Conservation (phyloP, 2,329 filamentous ascomycete species). For the Penicillium sp. region DNA sequence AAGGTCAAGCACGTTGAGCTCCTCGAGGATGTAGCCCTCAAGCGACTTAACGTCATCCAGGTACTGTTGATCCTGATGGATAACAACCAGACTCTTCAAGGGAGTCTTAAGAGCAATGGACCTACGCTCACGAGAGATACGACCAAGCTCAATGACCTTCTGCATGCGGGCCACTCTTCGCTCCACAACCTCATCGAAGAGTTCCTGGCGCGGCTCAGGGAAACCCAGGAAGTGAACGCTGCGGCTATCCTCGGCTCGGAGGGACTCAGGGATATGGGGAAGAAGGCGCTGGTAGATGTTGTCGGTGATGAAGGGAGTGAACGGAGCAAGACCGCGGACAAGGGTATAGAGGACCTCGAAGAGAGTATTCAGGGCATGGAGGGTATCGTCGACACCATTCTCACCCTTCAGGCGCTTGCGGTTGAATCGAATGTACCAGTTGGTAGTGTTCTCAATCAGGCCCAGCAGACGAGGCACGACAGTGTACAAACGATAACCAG, state of each 20-base stretch:
- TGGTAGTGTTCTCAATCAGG: slow-evolving; percentile 93
- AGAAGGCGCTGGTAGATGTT: slow-evolving; percentile 87
- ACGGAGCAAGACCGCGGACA: slow-evolving; percentile 84
- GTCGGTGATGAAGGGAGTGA: slow-evolving; percentile 94
- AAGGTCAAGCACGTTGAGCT: slow-evolving; percentile 86
- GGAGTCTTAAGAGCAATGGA: slow-evolving; percentile 88
- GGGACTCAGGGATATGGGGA: slow-evolving; percentile 74
- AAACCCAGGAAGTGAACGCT: slow-evolving; percentile 93
- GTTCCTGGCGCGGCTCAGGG: slow-evolving; percentile 82
- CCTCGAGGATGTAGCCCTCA: slow-evolving; percentile 85
- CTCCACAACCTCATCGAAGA: slow-evolving; percentile 86
- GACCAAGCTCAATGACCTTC: slow-evolving; percentile 86
- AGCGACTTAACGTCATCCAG: slow-evolving; percentile 84
- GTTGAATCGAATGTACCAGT: slow-evolving; percentile 98
- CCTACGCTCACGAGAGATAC: slow-evolving; percentile 82
- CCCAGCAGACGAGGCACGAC: slow-evolving; percentile 82
- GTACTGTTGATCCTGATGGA: slow-evolving; percentile 81
- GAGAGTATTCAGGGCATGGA: slow-evolving; percentile 88
- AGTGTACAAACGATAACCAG: slow-evolving; percentile 79
- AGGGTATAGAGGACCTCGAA: slow-evolving; percentile 93
- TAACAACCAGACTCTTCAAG: slow-evolving; percentile 83
- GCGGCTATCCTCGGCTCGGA: slow-evolving; percentile 71
- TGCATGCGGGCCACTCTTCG: slow-evolving; percentile 90
- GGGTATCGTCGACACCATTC: slow-evolving; percentile 80
- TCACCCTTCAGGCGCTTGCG: slow-evolving; percentile 88